phyloP scores from a whole-genome alignment of 129 eudicot genomes.

The Pseudognaphalium luteoalbum region DNA sequence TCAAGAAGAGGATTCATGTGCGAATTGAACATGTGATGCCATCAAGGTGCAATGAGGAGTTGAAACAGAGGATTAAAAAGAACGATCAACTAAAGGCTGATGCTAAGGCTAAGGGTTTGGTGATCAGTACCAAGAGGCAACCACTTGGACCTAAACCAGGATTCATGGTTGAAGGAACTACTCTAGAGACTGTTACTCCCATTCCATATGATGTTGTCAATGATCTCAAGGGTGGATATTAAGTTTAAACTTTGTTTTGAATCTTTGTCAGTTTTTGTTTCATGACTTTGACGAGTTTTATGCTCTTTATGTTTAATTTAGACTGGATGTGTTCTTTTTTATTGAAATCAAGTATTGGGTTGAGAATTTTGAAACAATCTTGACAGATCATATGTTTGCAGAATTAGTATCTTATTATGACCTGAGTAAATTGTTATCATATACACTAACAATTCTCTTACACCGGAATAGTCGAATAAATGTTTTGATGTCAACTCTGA shows the following conservation, averaged over 20 bases:
- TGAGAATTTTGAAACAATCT: slow-evolving; percentile 5
- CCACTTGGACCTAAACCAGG: slow-evolving; percentile 91
- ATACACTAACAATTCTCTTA: not conserved
- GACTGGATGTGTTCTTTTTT: slow-evolving; percentile 30
- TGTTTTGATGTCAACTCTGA: too few species aligned
- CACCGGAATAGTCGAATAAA: too few species aligned
- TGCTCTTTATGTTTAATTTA: slow-evolving; percentile 10
- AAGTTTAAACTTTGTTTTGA: slow-evolving; percentile 19
- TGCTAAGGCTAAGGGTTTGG: slow-evolving; percentile 73
- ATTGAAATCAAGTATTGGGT: slow-evolving; percentile 8
- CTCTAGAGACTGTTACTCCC: slow-evolving; percentile 87
- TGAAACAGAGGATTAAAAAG: slow-evolving; percentile 62
- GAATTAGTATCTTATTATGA: not conserved
- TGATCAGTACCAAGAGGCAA: slow-evolving; percentile 86
- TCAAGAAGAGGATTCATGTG: slow-evolving; percentile 86
- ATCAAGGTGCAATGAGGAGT: slow-evolving; percentile 82
- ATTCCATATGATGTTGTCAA: slow-evolving; percentile 93
- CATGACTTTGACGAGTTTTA: slow-evolving; percentile 29
- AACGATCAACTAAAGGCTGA: slow-evolving; percentile 81
- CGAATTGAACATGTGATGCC: slow-evolving; percentile 89
- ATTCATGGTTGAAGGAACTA: slow-evolving; percentile 83
- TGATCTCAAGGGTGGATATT: slow-evolving; percentile 96
- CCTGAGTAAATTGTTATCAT: not conserved
- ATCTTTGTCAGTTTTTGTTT: slow-evolving; percentile 26
- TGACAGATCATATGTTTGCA: not conserved